Conservation (phyloP, 805 yeast genomes). For the Cyberlindnera bimundalis region DNA sequence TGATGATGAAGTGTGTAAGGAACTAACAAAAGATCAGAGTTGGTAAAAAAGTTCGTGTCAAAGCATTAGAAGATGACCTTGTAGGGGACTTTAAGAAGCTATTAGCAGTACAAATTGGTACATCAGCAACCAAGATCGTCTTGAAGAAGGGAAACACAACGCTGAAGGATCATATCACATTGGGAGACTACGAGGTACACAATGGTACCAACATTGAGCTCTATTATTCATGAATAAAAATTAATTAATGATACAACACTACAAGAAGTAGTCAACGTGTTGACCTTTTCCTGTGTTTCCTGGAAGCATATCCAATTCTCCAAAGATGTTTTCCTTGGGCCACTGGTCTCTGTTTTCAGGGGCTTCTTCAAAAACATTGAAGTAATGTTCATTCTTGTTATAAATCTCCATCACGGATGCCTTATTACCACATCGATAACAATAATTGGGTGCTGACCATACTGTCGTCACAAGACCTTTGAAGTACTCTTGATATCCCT, state of each 20-base stretch:
- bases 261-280: conserved; percentile 52
- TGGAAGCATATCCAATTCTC: conserved; percentile 8
- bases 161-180: conserved; percentile 82
- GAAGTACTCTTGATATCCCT: conserved; percentile 91
- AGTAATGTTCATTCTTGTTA: conserved; percentile 61
- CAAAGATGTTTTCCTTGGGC: conserved; percentile 27
- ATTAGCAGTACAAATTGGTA: conserved; percentile 79
- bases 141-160: conserved; percentile 84
- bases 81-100: conserved; percentile 89
- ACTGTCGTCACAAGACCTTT: conserved; percentile 90
- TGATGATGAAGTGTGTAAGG: neutral
- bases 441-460: conserved; percentile 98
- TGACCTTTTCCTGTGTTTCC: conserved; percentile 25
- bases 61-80: conserved; percentile 81
- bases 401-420: conserved; percentile 94
- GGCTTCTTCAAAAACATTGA: conserved; percentile 95
- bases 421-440: conserved; percentile 94
- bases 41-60: conserved; percentile 85
- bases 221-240: conserved; percentile 53
- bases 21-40: conserved; percentile 41
- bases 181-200: conserved; percentile 94
- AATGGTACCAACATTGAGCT: conserved; percentile 85
- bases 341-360: conserved; percentile 74
- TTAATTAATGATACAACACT: conserved; percentile 7
- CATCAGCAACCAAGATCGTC: conserved; percentile 56